phyloP scores from a whole-genome alignment of 768 basidiomycete genomes.

The Tulasnella sp. region DNA sequence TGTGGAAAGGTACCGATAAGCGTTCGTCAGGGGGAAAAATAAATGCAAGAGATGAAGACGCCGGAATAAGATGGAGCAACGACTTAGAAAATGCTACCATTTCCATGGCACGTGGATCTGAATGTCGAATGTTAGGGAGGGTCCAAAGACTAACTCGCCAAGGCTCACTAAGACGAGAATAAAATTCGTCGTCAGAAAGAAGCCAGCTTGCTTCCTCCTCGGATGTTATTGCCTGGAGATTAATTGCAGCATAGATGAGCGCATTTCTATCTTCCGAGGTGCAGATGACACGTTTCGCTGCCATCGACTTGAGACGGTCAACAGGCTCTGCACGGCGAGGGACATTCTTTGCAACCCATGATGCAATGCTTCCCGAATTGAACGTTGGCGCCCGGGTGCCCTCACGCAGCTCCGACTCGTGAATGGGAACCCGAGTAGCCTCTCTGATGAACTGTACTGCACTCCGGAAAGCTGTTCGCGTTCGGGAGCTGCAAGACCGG shows the following conservation, averaged over 20 bases:
- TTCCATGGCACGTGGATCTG: too few species aligned
- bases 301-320: neutral
- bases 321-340: neutral
- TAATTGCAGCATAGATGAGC: neutral
- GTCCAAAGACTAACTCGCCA: neutral
- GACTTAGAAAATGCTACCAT: neutral
- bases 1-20: neutral
- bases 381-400: too few species aligned
- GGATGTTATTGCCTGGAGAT: neutral
- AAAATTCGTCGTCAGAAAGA: neutral
- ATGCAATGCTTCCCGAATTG: neutral
- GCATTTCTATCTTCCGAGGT: neutral
- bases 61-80: neutral
- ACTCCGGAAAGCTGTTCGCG: neutral
- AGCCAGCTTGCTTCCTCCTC: neutral
- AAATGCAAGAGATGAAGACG: neutral
- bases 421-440: neutral
- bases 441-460: neutral
- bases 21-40: neutral
- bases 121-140: neutral
- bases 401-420: neutral
- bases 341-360: neutral
- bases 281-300: neutral
- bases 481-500: neutral
- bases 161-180: neutral